These are phyloP conservation scores for Neodidymelliopsis sp. DNA, from an alignment of 2,329 filamentous ascomycete species.

Conservation along the genomic window DNA sequence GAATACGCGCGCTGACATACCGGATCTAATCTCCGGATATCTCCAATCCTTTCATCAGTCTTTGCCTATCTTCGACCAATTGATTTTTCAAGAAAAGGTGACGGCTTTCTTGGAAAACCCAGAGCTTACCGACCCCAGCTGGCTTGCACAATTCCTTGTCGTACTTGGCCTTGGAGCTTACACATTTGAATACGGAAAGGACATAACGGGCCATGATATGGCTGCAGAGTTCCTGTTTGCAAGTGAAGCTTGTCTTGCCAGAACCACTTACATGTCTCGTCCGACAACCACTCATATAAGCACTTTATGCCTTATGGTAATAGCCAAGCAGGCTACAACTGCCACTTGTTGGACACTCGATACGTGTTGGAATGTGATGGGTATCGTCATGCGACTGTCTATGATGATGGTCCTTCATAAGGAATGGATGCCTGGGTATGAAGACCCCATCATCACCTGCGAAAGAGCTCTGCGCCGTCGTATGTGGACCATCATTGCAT, in stretches of 20 bases:
- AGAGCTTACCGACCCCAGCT: constrained; percentile 14
- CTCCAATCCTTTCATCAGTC: constrained; percentile 21
- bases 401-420: constrained; percentile 30
- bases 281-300: constrained; percentile 22
- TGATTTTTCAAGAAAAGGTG: constrained; percentile 16
- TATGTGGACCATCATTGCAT: constrained; percentile 30
- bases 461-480: constrained; percentile 22
- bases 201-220: constrained; percentile 1
- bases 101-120: constrained; percentile 14
- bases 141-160: constrained; percentile 28
- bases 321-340: constrained; percentile 32
- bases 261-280: constrained; percentile 30
- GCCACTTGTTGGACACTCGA: constrained; percentile 35
- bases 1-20: background rate
- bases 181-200: constrained; percentile 10
- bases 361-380: constrained; percentile 30
- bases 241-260: constrained; percentile 31
- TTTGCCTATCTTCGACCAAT: constrained; percentile 19
- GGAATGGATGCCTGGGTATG: constrained; percentile 20
- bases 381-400: constrained; percentile 26
- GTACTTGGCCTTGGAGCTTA: constrained; percentile 32
- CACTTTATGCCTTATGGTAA: constrained; percentile 30
- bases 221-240: constrained; percentile 29
- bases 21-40: constrained; percentile 21
- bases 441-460: constrained; percentile 4